phyloP scores from a whole-genome alignment of 1,284 basidiomycete species.

The Exobasidium rhododendri region DNA sequence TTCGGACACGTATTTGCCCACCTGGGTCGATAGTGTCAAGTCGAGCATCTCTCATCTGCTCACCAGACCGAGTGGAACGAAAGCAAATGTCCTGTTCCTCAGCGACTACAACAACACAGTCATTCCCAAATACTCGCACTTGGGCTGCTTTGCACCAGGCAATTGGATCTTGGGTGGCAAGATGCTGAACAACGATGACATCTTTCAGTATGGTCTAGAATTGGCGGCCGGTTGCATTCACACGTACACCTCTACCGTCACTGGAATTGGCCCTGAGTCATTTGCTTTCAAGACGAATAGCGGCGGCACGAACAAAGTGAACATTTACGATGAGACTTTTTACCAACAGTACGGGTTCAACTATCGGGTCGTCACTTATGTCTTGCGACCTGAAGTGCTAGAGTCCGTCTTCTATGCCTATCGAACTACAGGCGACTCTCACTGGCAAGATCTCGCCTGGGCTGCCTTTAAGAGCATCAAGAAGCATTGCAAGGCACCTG shows the following conservation, averaged over 20 bases:
- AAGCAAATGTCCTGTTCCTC: conserved; percentile 26
- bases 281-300: conserved; percentile 31
- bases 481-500: conserved; percentile 67
- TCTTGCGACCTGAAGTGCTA: conserved; percentile 45
- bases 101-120: conserved; percentile 38
- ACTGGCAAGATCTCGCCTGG: conserved; percentile 77
- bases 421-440: conserved; percentile 38
- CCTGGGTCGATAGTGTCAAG: conserved; percentile 36
- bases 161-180: conserved; percentile 46
- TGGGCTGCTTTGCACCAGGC: conserved; percentile 43
- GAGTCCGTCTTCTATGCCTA: conserved; percentile 42
- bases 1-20: conserved; percentile 28
- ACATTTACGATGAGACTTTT: conserved; percentile 26
- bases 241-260: conserved; percentile 34
- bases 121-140: conserved; percentile 34
- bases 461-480: conserved; percentile 81
- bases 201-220: conserved; percentile 34
- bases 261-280: conserved; percentile 30
- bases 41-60: conserved; percentile 34
- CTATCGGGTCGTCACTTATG: conserved; percentile 32
- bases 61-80: conserved; percentile 23
- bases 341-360: conserved; percentile 37
- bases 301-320: conserved; percentile 27
- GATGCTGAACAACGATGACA: conserved; percentile 24
- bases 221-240: conserved; percentile 31